These are phyloP conservation scores for Tolypocladium sp. DNA, from an alignment of 2,329 filamentous ascomycete genomes.

Conservation along the genomic window DNA sequence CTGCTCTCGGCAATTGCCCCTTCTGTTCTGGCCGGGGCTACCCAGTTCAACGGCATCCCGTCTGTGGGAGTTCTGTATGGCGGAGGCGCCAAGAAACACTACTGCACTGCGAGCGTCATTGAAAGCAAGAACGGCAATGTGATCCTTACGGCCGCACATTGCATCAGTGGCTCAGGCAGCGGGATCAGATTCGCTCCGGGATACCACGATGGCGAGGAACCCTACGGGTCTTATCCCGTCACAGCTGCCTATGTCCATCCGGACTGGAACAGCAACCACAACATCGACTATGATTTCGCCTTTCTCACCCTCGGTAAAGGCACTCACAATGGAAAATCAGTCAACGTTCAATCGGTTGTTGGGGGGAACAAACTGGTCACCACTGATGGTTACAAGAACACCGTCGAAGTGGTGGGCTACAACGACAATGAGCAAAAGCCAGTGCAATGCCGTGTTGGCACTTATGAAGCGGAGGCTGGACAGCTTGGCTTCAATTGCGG, in stretches of 20 bases:
- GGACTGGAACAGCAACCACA: constrained; percentile 1
- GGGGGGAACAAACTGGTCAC: constrained; percentile 6
- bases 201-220: constrained; percentile 4
- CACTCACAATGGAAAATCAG: constrained; percentile 2
- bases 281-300: constrained; percentile 6
- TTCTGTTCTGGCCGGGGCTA: not conserved
- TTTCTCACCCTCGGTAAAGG: constrained; percentile 7
- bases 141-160: constrained; percentile 6
- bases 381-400: constrained; percentile 2
- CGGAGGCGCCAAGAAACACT: constrained; percentile 1
- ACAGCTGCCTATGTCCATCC: constrained; percentile 1
- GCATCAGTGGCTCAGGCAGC: constrained; percentile 2
- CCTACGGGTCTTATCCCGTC: constrained; percentile 7
- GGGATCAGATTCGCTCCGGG: constrained; percentile 6
- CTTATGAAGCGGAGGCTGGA: constrained; percentile 4
- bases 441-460: constrained; percentile 3
- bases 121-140: constrained; percentile 5
- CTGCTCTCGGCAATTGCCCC: not conserved
- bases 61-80: constrained; percentile 4
- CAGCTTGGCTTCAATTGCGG: constrained; percentile 7
- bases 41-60: constrained; percentile 5
- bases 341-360: constrained; percentile 5
- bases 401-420: constrained; percentile 5
- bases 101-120: constrained; percentile 6
- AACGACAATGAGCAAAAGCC: constrained; percentile 3